Conservation (phyloP, 306 rosid genomes). For the Glycine latifolia region DNA sequence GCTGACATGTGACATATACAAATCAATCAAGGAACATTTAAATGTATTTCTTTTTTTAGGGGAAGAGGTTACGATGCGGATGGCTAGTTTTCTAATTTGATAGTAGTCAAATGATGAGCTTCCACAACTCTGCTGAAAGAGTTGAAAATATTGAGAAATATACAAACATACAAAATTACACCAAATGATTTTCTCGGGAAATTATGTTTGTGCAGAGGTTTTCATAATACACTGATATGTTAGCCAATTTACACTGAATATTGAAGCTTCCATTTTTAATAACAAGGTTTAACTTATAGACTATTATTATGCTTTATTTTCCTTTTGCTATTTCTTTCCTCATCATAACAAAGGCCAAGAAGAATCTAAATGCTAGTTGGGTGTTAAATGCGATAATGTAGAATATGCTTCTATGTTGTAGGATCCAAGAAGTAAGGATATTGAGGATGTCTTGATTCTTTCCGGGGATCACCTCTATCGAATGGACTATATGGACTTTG, state of each 20-base stretch:
- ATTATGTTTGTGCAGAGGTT: not conserved
- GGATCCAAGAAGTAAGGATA: conserved; percentile 84
- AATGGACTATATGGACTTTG: conserved; percentile 95
- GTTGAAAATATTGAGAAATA: not conserved
- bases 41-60: not conserved
- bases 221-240: not conserved
- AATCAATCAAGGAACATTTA: not conserved
- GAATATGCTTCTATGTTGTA: conserved; percentile 43
- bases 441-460: conserved; percentile 91
- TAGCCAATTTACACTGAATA: not conserved
- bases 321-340: not conserved
- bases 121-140: not conserved
- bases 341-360: conserved; percentile 7
- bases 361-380: conserved; percentile 17
- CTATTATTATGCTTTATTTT: not conserved
- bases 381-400: conserved; percentile 30
- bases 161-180: not conserved
- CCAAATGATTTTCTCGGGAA: not conserved
- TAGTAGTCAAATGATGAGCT: not conserved
- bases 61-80: not conserved
- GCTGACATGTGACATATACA: conserved; percentile 2
- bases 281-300: not conserved
- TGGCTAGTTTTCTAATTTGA: conserved; percentile 11
- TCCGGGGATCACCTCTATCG: conserved; percentile 94
- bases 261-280: not conserved